These are phyloP conservation scores for Lineolata rhizophorae DNA, from an alignment of 495 filamentous ascomycete genomes.

Conservation along the genomic window DNA sequence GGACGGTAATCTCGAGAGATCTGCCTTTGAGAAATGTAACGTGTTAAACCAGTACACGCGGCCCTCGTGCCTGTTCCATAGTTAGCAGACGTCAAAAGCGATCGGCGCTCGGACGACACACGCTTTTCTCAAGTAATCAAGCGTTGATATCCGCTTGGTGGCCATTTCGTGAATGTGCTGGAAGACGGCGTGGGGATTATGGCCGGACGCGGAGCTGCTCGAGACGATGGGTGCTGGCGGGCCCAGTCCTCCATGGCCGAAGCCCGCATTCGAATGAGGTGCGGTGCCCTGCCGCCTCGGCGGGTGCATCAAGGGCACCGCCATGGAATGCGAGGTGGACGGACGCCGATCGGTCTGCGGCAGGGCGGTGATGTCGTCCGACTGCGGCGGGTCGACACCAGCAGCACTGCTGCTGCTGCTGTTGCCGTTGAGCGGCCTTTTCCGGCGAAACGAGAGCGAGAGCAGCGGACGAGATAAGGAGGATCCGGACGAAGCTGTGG, in stretches of 20 bases:
- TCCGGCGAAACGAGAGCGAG: too few relatives aligned
- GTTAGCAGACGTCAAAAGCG: not conserved
- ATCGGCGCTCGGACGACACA: slow-evolving; percentile 22
- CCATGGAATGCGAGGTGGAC: too few relatives aligned
- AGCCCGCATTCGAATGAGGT: slow-evolving; percentile 1
- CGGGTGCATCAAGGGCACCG: too few relatives aligned
- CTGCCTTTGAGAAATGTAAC: slow-evolving; percentile 64
- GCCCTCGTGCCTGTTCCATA: slow-evolving; percentile 54
- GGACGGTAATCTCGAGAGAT: slow-evolving; percentile 63
- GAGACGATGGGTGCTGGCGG: slow-evolving; percentile 9
- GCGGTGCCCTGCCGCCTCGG: too few relatives aligned
- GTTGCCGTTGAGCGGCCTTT: not conserved
- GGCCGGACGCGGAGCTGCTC: slow-evolving; percentile 5
- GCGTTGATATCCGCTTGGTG: slow-evolving; percentile 83
- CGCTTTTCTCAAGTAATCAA: slow-evolving; percentile 86
- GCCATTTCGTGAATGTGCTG: slow-evolving; percentile 78
- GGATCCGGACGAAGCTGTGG: not conserved
- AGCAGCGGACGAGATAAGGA: too few relatives aligned
- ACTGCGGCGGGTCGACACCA: too few relatives aligned
- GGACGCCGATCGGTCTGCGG: too few relatives aligned
- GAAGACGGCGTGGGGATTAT: slow-evolving; percentile 42
- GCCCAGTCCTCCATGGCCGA: slow-evolving; percentile 5
- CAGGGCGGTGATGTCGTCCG: too few relatives aligned
- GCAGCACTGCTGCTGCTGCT: not conserved
- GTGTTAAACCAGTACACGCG: slow-evolving; percentile 97